Evolutionary conservation across 2,329 filamentous ascomycete species (phyloP).

Genomic region (Fusarium falciforme): DNA sequence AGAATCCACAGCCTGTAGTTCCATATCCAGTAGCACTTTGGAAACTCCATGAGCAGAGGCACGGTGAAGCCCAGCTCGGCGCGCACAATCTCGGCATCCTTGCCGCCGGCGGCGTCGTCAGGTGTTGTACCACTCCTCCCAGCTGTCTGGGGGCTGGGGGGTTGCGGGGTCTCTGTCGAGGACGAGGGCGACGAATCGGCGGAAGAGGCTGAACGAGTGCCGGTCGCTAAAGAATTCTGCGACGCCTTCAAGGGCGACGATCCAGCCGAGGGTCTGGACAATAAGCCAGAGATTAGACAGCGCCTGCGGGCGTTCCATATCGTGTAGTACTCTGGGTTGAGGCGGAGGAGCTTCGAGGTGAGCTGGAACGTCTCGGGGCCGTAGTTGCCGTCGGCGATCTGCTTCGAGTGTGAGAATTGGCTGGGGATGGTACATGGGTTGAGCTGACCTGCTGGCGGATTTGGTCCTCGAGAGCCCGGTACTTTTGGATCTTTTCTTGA

Average conservation of each 20-base stretch:
- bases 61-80: slow-evolving; percentile 85
- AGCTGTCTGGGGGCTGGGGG: slow-evolving; percentile 58
- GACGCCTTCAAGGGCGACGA: slow-evolving; percentile 66
- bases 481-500: slow-evolving; percentile 79
- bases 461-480: slow-evolving; percentile 76
- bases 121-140: slow-evolving; percentile 68
- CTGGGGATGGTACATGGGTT: background rate
- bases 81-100: slow-evolving; percentile 66
- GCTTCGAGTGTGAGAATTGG: slow-evolving; percentile 25
- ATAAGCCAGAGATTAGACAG: slow-evolving; percentile 70
- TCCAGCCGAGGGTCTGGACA: slow-evolving; percentile 64
- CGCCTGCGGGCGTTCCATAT: slow-evolving; percentile 90
- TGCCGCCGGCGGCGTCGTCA: slow-evolving; percentile 38
- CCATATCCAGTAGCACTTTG: slow-evolving; percentile 99
- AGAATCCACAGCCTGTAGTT: slow-evolving; percentile 92
- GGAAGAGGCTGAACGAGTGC: slow-evolving; percentile 71
- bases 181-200: slow-evolving; percentile 67
- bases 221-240: slow-evolving; percentile 64
- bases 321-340: slow-evolving; percentile 91
- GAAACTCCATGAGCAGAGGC: slow-evolving; percentile 83
- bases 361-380: slow-evolving; percentile 70
- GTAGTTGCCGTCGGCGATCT: slow-evolving; percentile 58
- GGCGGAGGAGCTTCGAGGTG: slow-evolving; percentile 77
- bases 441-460: slow-evolving; percentile 73
- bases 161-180: slow-evolving; percentile 63